Percentiles rank a stretch among this genome's conserved stretches.
phyloP scores from a whole-genome alignment of 441 rosid genomes.

The Cnidoscolus chayamansa region DNA sequence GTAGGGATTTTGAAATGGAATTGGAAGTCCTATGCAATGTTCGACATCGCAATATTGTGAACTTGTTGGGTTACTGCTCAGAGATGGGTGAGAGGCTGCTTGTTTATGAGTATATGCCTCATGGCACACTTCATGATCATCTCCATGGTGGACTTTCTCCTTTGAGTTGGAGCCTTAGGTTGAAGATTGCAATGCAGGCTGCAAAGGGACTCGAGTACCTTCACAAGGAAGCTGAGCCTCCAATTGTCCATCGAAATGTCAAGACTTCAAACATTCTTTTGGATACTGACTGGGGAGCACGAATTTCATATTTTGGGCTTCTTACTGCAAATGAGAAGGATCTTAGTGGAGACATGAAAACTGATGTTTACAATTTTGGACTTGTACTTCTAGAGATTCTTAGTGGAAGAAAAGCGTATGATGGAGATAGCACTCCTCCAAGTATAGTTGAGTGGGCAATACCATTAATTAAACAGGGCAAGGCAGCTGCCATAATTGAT shows the following conservation, averaged over 20 bases:
- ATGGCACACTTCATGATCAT: constrained; percentile 74
- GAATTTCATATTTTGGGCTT: constrained; percentile 81
- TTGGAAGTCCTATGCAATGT: constrained; percentile 68
- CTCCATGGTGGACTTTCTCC: constrained; percentile 68
- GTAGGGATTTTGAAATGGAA: constrained; percentile 72
- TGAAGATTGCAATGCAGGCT: constrained; percentile 78
- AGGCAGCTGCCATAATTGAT: constrained; percentile 57
- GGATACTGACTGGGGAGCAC: constrained; percentile 80
- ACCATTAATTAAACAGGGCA: constrained; percentile 54
- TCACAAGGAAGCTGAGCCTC: constrained; percentile 64
- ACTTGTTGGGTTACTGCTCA: constrained; percentile 83
- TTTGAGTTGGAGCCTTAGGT: constrained; percentile 67
- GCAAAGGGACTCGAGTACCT: constrained; percentile 91
- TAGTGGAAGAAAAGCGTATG: constrained; percentile 77
- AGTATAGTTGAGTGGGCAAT: constrained; percentile 65
- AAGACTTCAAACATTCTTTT: constrained; percentile 74
- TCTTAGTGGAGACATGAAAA: constrained; percentile 40
- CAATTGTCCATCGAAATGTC: constrained; percentile 61
- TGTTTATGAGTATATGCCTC: constrained; percentile 77
- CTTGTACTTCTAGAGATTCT: constrained; percentile 73
- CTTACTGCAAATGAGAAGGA: constrained; percentile 50
- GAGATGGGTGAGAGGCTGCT: constrained; percentile 88
- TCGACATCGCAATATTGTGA: constrained; percentile 74
- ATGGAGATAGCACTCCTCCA: constrained; percentile 57
- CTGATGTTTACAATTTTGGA: constrained; percentile 71